Conservation (phyloP, 179 eudicot genomes). For the Silene noctiflora region DNA sequence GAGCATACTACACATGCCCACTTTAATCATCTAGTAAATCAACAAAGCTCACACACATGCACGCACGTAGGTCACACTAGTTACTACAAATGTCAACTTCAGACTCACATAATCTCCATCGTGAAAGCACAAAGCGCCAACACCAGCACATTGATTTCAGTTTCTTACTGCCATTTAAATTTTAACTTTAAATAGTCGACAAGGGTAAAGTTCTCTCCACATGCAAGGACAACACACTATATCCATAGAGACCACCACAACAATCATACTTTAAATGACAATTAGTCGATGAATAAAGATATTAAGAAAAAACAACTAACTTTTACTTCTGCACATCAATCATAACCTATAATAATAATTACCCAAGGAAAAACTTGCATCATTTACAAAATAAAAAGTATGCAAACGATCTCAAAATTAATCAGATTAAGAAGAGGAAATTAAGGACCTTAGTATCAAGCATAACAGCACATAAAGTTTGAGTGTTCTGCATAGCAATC, state of each 20-base stretch:
- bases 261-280: background rate
- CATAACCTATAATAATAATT: background rate
- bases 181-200: background rate
- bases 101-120: no score
- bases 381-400: background rate
- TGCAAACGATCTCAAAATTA: background rate
- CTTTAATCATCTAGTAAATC: no score
- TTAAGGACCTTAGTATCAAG: constrained; percentile 72
- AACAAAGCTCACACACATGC: no score
- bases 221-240: background rate
- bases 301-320: background rate
- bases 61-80: no score
- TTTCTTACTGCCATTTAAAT: background rate
- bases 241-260: background rate
- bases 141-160: background rate
- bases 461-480: constrained; percentile 81
- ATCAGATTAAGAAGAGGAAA: background rate
- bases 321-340: background rate
- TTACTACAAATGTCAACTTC: no score
- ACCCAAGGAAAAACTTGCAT: background rate
- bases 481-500: constrained; percentile 76
- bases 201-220: background rate
- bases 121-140: background rate
- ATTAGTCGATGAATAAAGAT: background rate
- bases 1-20: no score